Evolutionary conservation across 768 basidiomycete genomes (phyloP).

Genomic region (Ramaria rubella): DNA sequence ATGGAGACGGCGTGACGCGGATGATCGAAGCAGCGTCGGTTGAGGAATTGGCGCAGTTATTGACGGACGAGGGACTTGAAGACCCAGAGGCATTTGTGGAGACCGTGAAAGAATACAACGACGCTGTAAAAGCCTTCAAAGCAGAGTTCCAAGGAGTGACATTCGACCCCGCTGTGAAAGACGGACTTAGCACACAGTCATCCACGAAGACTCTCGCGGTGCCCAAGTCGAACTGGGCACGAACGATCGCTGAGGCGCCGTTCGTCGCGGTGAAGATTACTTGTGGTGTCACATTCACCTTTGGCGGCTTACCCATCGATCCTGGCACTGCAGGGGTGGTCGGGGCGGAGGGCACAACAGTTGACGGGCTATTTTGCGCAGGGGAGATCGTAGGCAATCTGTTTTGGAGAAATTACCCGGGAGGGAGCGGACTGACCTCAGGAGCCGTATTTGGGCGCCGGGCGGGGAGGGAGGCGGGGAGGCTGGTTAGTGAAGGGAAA

Average conservation of each 20-base stretch:
- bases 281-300: constrained; percentile 69
- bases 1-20: constrained; percentile 53
- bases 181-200: constrained; percentile 50
- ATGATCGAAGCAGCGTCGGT: constrained; percentile 43
- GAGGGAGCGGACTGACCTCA: constrained; percentile 58
- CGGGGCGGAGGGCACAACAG: constrained; percentile 34
- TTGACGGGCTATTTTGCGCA: constrained; percentile 54
- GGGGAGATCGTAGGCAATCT: constrained; percentile 66
- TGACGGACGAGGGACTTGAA: constrained; percentile 41
- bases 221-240: constrained; percentile 67
- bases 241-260: constrained; percentile 44
- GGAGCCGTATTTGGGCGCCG: constrained; percentile 60
- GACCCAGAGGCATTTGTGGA: constrained; percentile 35
- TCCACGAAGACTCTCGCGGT: constrained; percentile 28
- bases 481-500: background rate
- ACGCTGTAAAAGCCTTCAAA: constrained; percentile 35
- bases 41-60: constrained; percentile 43
- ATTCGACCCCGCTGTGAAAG: constrained; percentile 65
- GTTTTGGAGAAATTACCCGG: constrained; percentile 63
- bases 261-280: constrained; percentile 62
- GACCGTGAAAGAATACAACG: constrained; percentile 47
- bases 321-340: constrained; percentile 47
- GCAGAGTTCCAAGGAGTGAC: constrained; percentile 26
- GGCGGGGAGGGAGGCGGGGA: constrained; percentile 43
- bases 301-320: constrained; percentile 60